Base-by-base conservation (phyloP, 2,329 filamentous ascomycete species). In the Harringtonia aguacate region DNA sequence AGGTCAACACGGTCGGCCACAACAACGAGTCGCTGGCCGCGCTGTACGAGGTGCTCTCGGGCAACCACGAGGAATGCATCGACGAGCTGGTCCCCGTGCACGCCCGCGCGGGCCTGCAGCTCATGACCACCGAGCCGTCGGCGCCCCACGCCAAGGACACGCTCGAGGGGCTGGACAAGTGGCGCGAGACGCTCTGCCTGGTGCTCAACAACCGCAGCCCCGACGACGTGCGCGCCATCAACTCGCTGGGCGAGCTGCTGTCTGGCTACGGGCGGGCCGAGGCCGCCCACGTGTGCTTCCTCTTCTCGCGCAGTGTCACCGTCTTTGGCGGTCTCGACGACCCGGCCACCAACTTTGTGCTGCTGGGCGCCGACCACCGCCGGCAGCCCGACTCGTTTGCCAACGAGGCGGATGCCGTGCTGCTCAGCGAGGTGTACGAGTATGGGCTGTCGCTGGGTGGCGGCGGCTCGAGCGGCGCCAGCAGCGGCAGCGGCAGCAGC, bases 391-490 rank as follows among this genome's bases (percentile, higher is more conserved):
- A 81, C 41, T 79, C 86, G 41, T 82, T 89, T 49, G 80, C 81
- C 43, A 79, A 82, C 50, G 88, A 97, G 54, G 73, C 85, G 8
- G 88, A 97, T 57, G 77, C 87, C 4, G 77, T 95, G n/a, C 70
- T 95, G 41, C 74, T 98, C n/a, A 97, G 87, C 35, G 92, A 99
- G 61, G 79, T 95, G 0, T 97, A 94, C 56, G 92, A 99, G 59
- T 97, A 87, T 59, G 88, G 86, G 1, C 69, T 86, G 12, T 85
- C 85, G 10, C 73, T 97, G 14, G 71, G 82, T n/a, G n/a, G n/a
- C 3, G 74, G 73, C 20, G 68, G 70, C 24, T 70, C 73, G 3
- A 65, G 71, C 20, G 62, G 71, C 10, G 62, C 70, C 0, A n/a
- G n/a, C n/a, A n/a, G n/a, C n/a, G n/a, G n/a, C n/a, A n/a, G n/a